Evolutionary conservation across 441 rosid genomes (phyloP), one percentile per base, ranked within the genome.

Genomic region (Lepidium campestre): DNA sequence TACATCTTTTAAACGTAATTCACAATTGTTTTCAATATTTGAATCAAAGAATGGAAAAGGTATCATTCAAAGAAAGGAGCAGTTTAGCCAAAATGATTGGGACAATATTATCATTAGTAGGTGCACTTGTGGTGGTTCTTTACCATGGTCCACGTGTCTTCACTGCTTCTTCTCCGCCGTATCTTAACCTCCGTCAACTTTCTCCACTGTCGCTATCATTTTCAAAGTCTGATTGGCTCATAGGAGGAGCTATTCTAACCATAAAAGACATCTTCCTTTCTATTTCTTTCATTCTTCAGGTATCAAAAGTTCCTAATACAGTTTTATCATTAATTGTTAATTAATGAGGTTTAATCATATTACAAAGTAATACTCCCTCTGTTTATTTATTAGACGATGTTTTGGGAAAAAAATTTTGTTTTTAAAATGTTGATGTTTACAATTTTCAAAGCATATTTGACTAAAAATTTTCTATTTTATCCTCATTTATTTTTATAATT

Each of bases 41-140:
- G 39, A 10, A 37, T 44, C n/a, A 37, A 50, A 86, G 89, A 68
- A 73, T 86, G 87, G 91, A 86, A 52, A 81, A 72, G 14, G 39
- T 82, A 7, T 22, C 39, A 12, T 45, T 74, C 42, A 73, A 73
- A 72, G 77, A 76, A 50, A 44, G 31, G n/a, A 77, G 82, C 71
- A 66, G 77, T 57, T 78, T 67, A 27, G 83, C 86, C 20, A 83
- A 85, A 71, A 25, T 72, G 19, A 8, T 75, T 1, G 86, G 87
- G 36, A 78, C 86, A 7, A 0, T 78, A 27, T 34, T 70, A 9
- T 80, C 80, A 13, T 63, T 81, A 19, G 7, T 53, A 7, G 82
- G 86, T 11, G 86, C 85, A 59, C 73, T 82, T 29, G 62, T 77
- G 2, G 81, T 77, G 12, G 70, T 77, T 50, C 69, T 80, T 7